Evolutionary conservation across 1,284 basidiomycete species (phyloP).

Genomic region (Lentinula novae-zelandiae): DNA sequence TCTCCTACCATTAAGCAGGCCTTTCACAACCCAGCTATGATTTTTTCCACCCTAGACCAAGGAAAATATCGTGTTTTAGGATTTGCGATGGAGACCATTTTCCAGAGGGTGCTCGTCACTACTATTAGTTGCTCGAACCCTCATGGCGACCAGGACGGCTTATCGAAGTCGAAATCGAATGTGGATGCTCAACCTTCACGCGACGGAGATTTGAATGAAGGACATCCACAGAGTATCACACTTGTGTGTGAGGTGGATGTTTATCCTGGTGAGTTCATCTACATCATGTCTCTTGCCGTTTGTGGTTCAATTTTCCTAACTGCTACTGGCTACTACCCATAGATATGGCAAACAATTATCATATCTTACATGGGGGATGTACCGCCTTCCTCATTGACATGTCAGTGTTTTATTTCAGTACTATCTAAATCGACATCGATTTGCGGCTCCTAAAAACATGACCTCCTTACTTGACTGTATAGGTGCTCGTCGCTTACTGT

Average conservation of each 20-base stretch:
- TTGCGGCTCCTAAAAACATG: not conserved
- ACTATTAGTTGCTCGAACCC: not conserved
- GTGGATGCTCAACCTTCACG: not conserved
- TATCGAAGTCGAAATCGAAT: not conserved
- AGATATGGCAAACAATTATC: conserved; percentile 6
- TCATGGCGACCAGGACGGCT: not conserved
- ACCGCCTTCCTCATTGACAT: conserved; percentile 1
- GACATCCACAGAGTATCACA: not conserved
- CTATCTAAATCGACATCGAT: not conserved
- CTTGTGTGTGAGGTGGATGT: conserved; percentile 1
- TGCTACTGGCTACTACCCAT: not conserved
- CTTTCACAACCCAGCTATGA: not conserved
- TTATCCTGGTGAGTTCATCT: not conserved
- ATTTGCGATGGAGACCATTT: conserved; percentile 4
- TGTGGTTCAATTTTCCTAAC: not conserved
- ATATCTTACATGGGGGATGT: conserved; percentile 1
- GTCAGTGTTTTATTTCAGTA: not conserved
- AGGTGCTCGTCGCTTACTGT: conserved; percentile 3
- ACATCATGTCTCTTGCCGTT: not conserved
- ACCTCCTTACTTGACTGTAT: not conserved
- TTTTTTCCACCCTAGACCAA: not conserved
- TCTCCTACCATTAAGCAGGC: not conserved
- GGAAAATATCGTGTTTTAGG: conserved; percentile 1
- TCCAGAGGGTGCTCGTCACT: not conserved
- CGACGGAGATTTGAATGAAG: not conserved